Percentiles rank a stretch among this genome's conserved stretches.
Conservation (phyloP, 148 eudicot genomes). For the Camellia sinensis region DNA sequence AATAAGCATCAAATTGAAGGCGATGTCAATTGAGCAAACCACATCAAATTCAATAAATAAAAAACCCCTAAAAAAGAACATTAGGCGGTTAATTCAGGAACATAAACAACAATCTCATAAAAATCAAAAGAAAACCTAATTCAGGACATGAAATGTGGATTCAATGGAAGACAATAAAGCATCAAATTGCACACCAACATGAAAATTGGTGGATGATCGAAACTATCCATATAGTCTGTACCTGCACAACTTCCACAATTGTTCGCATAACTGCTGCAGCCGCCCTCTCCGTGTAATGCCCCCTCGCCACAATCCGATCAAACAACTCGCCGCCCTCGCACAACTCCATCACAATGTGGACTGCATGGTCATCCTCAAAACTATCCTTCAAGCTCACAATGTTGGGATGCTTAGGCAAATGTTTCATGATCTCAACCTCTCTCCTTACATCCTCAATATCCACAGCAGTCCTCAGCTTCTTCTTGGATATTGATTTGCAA, state of each 20-base stretch:
- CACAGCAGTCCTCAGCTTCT: constrained; percentile 47
- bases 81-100: background rate
- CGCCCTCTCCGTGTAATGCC: constrained; percentile 56
- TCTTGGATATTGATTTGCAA: constrained; percentile 54
- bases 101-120: background rate
- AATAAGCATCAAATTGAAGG: background rate
- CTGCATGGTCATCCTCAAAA: constrained; percentile 51
- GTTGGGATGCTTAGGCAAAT: constrained; percentile 48
- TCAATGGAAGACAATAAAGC: background rate
- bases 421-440: constrained; percentile 60
- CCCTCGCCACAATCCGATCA: constrained; percentile 58
- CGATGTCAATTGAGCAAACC: background rate
- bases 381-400: constrained; percentile 46
- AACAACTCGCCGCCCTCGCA: constrained; percentile 63
- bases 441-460: constrained; percentile 58
- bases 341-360: constrained; percentile 57
- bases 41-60: no score
- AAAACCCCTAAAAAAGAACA: background rate
- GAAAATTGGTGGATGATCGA: background rate
- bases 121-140: background rate
- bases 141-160: background rate
- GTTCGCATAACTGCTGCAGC: constrained; percentile 47
- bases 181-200: constrained; percentile 2
- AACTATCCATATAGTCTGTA: background rate
- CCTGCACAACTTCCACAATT: constrained; percentile 57